phyloP scores from a whole-genome alignment of 495 filamentous ascomycete genomes.

The Antarctomyces pellizariae region DNA sequence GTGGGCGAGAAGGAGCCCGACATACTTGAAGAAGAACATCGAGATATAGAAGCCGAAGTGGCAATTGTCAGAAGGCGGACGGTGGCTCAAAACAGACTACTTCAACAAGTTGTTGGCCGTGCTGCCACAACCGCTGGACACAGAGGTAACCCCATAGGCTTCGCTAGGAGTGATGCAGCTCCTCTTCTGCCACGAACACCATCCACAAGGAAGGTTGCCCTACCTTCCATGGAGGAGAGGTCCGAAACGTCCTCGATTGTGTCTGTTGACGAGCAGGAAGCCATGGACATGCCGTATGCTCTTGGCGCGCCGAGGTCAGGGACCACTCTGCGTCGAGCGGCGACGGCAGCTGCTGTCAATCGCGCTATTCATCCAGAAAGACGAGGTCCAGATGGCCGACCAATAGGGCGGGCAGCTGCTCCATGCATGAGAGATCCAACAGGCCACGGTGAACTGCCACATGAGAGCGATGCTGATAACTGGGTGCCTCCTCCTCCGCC shows the following conservation, averaged over 20 bases:
- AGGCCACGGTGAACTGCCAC: conserved; percentile 44
- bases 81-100: conserved; percentile 27
- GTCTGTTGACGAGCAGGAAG: conserved; percentile 28
- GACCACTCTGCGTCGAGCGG: conserved; percentile 52
- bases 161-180: not conserved
- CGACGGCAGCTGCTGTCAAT: conserved; percentile 51
- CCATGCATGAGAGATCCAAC: conserved; percentile 28
- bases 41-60: conserved; percentile 60
- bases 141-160: not conserved
- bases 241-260: conserved; percentile 13
- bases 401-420: too few relatives aligned
- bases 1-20: conserved; percentile 48
- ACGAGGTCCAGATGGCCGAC: conserved; percentile 12
- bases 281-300: conserved; percentile 46
- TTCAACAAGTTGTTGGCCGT: conserved; percentile 5
- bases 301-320: conserved; percentile 57
- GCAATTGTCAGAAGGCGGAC: conserved; percentile 60
- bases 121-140: conserved; percentile 3
- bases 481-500: conserved; percentile 89
- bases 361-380: conserved; percentile 29
- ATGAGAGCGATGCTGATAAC: conserved; percentile 77
- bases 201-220: not conserved
- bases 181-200: not conserved
- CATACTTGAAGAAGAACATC: conserved; percentile 46
- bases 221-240: conserved; percentile 7